Conservation (phyloP, 768 basidiomycete species). For the Pisolithus albus region DNA sequence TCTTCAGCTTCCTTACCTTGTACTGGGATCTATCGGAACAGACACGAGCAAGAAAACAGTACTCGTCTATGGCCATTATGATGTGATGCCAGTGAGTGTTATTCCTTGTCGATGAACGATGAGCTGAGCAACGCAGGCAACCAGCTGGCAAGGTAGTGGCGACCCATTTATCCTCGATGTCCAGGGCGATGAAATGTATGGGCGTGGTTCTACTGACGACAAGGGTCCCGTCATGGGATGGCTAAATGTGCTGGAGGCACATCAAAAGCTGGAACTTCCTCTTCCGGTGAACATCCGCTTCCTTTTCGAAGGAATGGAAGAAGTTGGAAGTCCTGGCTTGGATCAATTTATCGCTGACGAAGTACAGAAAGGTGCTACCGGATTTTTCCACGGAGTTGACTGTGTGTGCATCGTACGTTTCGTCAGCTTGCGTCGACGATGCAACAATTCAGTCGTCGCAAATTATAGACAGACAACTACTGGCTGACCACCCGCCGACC, state of each 20-base stretch:
- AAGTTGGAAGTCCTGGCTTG: conserved; percentile 85
- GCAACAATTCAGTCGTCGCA: background rate
- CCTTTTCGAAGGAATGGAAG: conserved; percentile 98
- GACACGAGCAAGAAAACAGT: conserved; percentile 86
- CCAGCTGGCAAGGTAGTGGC: background rate
- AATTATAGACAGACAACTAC: conserved; percentile 77
- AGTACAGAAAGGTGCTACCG: conserved; percentile 45
- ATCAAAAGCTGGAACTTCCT: conserved; percentile 53
- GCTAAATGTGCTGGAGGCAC: conserved; percentile 86
- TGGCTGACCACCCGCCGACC: conserved; percentile 85
- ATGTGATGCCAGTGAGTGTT: conserved; percentile 71
- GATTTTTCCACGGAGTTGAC: conserved; percentile 82
- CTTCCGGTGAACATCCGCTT: conserved; percentile 86
- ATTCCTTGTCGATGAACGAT: background rate
- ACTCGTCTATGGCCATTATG: conserved; percentile 83
- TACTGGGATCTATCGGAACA: conserved; percentile 68
- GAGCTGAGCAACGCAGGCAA: background rate
- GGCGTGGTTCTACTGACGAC: conserved; percentile 85
- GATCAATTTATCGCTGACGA: conserved; percentile 81
- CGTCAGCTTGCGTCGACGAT: background rate
- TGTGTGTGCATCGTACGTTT: conserved; percentile 82
- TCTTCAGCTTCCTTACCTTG: conserved; percentile 65
- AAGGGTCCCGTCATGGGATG: conserved; percentile 87
- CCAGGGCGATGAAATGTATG: conserved; percentile 58
- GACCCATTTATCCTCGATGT: conserved; percentile 70